Evolutionary conservation across 345 rosid genomes (phyloP).

Genomic region (Corymbia maculata): DNA sequence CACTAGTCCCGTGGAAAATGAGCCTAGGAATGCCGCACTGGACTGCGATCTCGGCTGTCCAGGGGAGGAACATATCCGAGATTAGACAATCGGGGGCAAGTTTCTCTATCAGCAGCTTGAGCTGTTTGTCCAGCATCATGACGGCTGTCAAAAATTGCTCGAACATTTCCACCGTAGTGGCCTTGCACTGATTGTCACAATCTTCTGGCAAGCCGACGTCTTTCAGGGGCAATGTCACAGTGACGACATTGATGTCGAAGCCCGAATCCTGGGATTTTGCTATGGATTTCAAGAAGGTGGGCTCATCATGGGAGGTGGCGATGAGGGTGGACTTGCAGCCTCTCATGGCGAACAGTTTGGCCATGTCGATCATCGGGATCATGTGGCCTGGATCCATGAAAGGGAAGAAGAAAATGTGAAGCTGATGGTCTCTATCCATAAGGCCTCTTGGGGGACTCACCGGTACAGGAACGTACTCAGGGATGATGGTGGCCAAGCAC

Average conservation of each 20-base stretch:
- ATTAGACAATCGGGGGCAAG: conserved; percentile 23
- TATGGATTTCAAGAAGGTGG: conserved; percentile 3
- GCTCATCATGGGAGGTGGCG: conserved; percentile 16
- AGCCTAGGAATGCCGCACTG: conserved; percentile 35
- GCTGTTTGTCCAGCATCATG: conserved; percentile 10
- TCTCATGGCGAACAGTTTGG: background rate
- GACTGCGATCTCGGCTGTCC: conserved; percentile 36
- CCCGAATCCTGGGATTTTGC: background rate
- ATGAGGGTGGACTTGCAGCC: background rate
- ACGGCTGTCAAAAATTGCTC: background rate
- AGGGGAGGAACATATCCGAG: conserved; percentile 50
- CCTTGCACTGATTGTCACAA: background rate
- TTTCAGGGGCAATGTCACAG: conserved; percentile 3
- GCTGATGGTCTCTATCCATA: background rate
- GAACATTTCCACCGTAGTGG: background rate
- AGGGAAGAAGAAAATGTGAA: conserved; percentile 27
- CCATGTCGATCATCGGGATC: background rate
- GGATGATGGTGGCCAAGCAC: background rate
- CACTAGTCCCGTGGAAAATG: conserved; percentile 41
- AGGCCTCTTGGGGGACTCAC: background rate
- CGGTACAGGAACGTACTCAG: background rate
- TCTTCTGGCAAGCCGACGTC: conserved; percentile 23
- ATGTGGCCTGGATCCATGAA: conserved; percentile 9
- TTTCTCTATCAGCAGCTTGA: conserved; percentile 11
- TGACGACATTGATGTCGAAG: conserved; percentile 1